Base-by-base conservation (phyloP, 1,284 basidiomycete species). In the Trichosporon coremiiforme region DNA sequence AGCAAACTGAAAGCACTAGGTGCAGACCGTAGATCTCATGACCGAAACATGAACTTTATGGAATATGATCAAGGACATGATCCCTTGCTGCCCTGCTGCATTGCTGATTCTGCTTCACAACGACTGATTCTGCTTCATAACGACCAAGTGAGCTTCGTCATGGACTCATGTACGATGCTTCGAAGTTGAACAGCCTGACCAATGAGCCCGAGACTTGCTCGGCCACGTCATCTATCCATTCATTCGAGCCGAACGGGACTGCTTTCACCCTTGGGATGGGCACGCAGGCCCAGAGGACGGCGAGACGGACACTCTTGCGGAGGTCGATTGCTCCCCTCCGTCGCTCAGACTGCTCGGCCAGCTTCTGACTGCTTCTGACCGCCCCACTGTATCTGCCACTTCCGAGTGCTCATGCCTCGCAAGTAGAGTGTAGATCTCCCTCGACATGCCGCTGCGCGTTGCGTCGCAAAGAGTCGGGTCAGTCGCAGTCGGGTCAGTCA, bases 11-110 rank as follows among this genome's bases (percentile, higher is more conserved):
- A 53, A 17, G 17, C 50, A 53, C 22, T n/a, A 5, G 2, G 50
- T 53, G 50, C 50, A 22, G 2, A 8, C 50, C 50, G 50, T 53
- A 53, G 50, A 53, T 53, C 50, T 53, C 50, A 53, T 53, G 50
- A 53, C 50, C 50, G 7, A 35, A 53, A 62, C 31, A 33, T 31
- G 60, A 31, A 35, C 60, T 62, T 62, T 62, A 33, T 53, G 50
- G 60, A n/a, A 33, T 41, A 13, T 57, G 9, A 13, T 31, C 25
- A 31, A 25, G 55, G 50, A 53, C 22, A 20, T 53, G 22, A 53
- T 53, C 2, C 6, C 25, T 25, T 25, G 25, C 25, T 25, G 2
- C 25, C 25, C 25, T 25, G 25, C 25, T 25, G 25, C 25, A 25
- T 25, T 25, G 25, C 25, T 25, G 3, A 25, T 25, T 25, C 25